Evolutionary conservation across 2,329 filamentous ascomycete genomes (phyloP).

Genomic region (Fusarium decemcellulare): DNA sequence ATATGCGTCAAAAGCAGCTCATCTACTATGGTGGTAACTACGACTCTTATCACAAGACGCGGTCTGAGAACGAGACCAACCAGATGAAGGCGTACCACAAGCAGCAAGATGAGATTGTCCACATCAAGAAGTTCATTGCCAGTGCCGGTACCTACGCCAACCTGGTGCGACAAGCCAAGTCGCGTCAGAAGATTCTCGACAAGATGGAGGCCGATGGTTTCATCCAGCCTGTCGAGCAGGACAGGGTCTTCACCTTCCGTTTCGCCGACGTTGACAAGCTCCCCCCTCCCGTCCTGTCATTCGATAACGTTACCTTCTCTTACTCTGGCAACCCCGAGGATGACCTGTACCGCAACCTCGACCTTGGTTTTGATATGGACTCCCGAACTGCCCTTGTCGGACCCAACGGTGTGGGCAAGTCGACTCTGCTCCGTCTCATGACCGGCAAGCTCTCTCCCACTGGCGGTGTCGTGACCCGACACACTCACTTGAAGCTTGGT

Average conservation of each 20-base stretch:
- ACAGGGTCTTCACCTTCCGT: slow-evolving; percentile 96
- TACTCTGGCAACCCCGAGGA: slow-evolving; percentile 93
- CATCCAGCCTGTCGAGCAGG: slow-evolving; percentile 89
- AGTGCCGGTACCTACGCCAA: slow-evolving; percentile 99
- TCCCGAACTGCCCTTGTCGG: slow-evolving; percentile 96
- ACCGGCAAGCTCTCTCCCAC: slow-evolving; percentile 94
- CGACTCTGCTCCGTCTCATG: slow-evolving; percentile 95
- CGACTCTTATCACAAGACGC: slow-evolving; percentile 97
- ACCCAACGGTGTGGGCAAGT: slow-evolving; percentile 99
- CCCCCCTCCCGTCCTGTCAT: slow-evolving; percentile 95
- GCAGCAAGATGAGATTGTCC: slow-evolving; percentile 98
- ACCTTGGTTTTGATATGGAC: slow-evolving; percentile 99
- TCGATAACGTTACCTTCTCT: slow-evolving; percentile 97
- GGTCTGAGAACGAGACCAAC: slow-evolving; percentile 94
- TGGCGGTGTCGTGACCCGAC: slow-evolving; percentile 84
- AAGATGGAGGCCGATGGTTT: slow-evolving; percentile 99
- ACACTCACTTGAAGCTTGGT: slow-evolving; percentile 98
- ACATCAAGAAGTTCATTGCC: slow-evolving; percentile 99
- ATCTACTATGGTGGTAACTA: slow-evolving; percentile 99
- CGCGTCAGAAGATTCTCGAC: slow-evolving; percentile 99
- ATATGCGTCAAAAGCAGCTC: slow-evolving; percentile 92
- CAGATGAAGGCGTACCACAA: slow-evolving; percentile 99
- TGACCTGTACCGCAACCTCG: slow-evolving; percentile 95
- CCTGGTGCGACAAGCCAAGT: slow-evolving; percentile 98
- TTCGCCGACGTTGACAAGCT: slow-evolving; percentile 99